Conservation (phyloP, 1,139 yeast species). For the Taphrina flavorubra region DNA sequence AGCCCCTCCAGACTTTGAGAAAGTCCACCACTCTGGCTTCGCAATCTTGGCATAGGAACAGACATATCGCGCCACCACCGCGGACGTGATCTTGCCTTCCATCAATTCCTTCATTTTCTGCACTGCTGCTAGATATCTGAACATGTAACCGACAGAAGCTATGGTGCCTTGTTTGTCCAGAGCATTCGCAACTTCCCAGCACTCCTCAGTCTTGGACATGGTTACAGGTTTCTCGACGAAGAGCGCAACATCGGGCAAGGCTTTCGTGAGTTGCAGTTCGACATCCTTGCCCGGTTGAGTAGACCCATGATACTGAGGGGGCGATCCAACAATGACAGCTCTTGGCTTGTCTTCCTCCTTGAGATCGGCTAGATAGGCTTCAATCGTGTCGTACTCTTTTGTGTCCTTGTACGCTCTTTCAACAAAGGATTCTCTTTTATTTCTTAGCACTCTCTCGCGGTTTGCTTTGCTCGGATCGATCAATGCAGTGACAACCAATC, state of each 20-base stretch:
- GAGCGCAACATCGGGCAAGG: conserved; percentile 45
- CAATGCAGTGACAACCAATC: conserved; percentile 46
- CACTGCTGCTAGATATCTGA: conserved; percentile 47
- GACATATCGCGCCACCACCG: conserved; percentile 46
- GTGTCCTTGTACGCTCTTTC: conserved; percentile 44
- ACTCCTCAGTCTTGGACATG: conserved; percentile 45
- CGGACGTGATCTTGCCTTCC: conserved; percentile 45
- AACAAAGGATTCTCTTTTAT: conserved; percentile 43
- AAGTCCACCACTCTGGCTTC: conserved; percentile 47
- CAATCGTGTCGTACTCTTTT: conserved; percentile 42
- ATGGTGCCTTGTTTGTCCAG: conserved; percentile 39
- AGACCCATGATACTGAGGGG: conserved; percentile 47
- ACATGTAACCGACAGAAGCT: conserved; percentile 48
- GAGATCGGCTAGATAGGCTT: conserved; percentile 44
- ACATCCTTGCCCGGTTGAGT: conserved; percentile 45
- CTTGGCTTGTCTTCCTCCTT: conserved; percentile 42
- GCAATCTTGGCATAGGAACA: conserved; percentile 46
- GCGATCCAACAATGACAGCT: conserved; percentile 46
- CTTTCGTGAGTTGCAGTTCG: conserved; percentile 43
- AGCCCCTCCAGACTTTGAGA: conserved; percentile 47
- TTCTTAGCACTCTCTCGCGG: conserved; percentile 42
- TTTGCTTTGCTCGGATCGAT: conserved; percentile 46
- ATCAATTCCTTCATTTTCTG: conserved; percentile 46
- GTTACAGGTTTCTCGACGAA: conserved; percentile 47
- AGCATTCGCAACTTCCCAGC: conserved; percentile 42